Evolutionary conservation across 2,329 filamentous ascomycete species (phyloP), one percentile per base, ranked within the genome.

Genomic region (Arthrinium phaeospermum): DNA sequence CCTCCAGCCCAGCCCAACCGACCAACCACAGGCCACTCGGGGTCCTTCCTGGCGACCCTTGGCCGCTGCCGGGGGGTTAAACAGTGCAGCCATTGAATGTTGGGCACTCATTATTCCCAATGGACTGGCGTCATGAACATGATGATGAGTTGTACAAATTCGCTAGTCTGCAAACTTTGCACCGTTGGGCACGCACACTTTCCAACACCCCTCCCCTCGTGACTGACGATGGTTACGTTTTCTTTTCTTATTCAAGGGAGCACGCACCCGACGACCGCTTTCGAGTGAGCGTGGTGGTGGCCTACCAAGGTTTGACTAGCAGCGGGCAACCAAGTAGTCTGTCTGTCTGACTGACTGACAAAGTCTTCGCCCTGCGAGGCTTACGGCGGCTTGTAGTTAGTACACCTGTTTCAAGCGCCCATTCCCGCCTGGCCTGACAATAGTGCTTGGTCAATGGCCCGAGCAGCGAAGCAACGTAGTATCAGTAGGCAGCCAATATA

Each of bases 111-210:
- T 64, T 30, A 30, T 57, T 19, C 37, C 37, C 8, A 41, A 22
- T n/a, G 34, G 16, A 27, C 27, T 41, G 57, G 30, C 57, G 22
- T 64, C 57, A 64, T 64, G 57, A 41, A 64, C 57, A 41, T 30
- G 27, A 41, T 64, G 57, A 64, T 64, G 57, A 64, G 57, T 64
- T 64, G 57, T 64, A 64, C 57, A 64, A 64, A 13, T 41, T 64
- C 57, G 30, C 57, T 64, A 64, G 57, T 24, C 57, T 19, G 57
- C 57, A 64, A 64, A 64, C 34, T 41, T 41, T 64, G 19, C 34
- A 37, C 57, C 57, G 57, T 64, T 64, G 57, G 57, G 57, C 57
- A 64, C 57, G 57, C 57, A 64, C 57, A 64, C 57, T 61, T 61
- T 61, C 4, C 34, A 64, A 64, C 34, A 37, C 34, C 19, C 57